Evolutionary conservation across 495 filamentous ascomycete genomes (phyloP).

Genomic region (Friedmanniomyces endolithicus): DNA sequence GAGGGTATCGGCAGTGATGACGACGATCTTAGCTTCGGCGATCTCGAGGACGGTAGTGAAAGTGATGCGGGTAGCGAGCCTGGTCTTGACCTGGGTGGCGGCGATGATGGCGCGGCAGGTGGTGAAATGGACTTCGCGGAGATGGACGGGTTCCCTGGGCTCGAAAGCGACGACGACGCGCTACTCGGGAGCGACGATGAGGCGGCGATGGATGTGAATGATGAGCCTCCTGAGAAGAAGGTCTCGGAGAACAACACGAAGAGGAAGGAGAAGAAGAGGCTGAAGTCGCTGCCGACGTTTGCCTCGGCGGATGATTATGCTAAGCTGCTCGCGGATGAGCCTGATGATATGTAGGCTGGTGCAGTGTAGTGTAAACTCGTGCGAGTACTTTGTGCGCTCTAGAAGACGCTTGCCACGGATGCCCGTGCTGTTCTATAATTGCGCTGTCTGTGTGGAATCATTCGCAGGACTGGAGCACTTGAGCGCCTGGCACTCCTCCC

Average conservation of each 20-base stretch:
- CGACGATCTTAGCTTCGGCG: constrained; percentile 52
- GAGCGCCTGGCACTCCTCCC: too few species aligned
- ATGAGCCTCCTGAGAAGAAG: constrained; percentile 26
- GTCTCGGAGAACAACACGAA: constrained; percentile 29
- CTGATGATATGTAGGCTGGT: constrained; percentile 6
- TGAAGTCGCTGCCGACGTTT: constrained; percentile 82
- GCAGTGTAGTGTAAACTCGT: too few species aligned
- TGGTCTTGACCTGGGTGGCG: constrained; percentile 15
- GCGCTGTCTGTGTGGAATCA: too few species aligned
- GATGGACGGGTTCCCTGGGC: constrained; percentile 22
- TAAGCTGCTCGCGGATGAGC: constrained; percentile 64
- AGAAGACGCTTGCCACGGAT: too few species aligned
- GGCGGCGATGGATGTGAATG: constrained; percentile 21
- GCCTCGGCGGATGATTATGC: constrained; percentile 90
- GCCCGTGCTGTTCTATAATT: too few species aligned
- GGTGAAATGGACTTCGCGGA: constrained; percentile 20
- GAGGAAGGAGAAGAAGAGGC: constrained; percentile 56
- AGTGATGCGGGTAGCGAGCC: constrained; percentile 30
- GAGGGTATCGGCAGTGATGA: constrained; percentile 56
- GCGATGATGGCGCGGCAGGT: constrained; percentile 18
- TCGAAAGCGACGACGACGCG: constrained; percentile 33
- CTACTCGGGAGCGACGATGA: constrained; percentile 28
- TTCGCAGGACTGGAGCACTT: too few species aligned
- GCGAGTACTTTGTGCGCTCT: too few species aligned
- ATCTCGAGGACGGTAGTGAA: constrained; percentile 45